These are phyloP conservation scores for Auricularia heimuer DNA, from an alignment of 768 basidiomycete genomes.

Conservation along the genomic window DNA sequence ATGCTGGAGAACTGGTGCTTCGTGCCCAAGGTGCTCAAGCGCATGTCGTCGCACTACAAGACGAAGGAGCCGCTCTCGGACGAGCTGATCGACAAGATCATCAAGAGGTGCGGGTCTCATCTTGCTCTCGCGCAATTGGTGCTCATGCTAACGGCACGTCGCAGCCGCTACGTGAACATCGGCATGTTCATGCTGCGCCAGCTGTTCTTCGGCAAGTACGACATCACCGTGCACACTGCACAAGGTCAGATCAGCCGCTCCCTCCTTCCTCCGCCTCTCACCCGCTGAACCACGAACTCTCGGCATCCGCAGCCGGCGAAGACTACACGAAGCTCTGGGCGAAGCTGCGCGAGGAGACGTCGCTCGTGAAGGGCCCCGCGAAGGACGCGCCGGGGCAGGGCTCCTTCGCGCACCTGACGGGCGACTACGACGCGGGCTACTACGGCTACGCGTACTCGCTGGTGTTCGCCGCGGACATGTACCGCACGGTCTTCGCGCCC, in stretches of 20 bases:
- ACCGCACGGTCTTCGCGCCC: constrained; percentile 66
- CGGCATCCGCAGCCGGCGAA: constrained; percentile 32
- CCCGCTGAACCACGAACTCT: constrained; percentile 3
- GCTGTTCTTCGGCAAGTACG: constrained; percentile 75
- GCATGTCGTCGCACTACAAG: constrained; percentile 75
- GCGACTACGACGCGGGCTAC: constrained; percentile 63
- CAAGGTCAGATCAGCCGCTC: constrained; percentile 32
- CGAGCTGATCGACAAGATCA: constrained; percentile 68
- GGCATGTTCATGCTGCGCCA: constrained; percentile 77
- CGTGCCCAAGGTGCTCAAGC: constrained; percentile 65
- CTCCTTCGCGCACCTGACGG: constrained; percentile 66
- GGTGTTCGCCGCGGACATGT: constrained; percentile 51
- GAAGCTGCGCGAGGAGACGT: constrained; percentile 55
- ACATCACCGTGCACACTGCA: constrained; percentile 64
- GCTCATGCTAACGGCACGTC: too few species aligned
- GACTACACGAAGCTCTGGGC: constrained; percentile 81
- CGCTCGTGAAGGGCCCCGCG: constrained; percentile 49
- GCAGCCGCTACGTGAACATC: constrained; percentile 59
- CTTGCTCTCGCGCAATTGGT: too few species aligned
- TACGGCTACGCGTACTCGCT: constrained; percentile 72
- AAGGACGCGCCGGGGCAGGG: constrained; percentile 60
- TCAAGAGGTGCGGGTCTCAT: constrained; percentile 47
- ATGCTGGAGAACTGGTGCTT: constrained; percentile 95
- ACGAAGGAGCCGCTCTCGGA: constrained; percentile 59
- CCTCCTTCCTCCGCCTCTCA: background rate